Percentiles rank a stretch among this genome's conserved stretches.
phyloP scores from a whole-genome alignment of 768 basidiomycete species.

The Boletus huronensis region DNA sequence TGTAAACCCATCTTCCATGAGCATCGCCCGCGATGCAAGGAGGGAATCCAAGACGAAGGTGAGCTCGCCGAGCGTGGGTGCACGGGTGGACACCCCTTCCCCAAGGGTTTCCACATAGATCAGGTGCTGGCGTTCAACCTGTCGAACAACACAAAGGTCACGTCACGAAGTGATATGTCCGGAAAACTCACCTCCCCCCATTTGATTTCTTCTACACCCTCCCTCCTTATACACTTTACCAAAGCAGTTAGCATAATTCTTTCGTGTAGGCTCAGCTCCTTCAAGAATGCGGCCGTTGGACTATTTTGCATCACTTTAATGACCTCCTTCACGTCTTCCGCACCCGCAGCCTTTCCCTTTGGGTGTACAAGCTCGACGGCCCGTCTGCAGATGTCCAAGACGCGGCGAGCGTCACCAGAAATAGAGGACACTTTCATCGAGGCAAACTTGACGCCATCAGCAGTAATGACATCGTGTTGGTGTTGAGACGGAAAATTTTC shows the following conservation, averaged over 20 bases:
- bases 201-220: constrained; percentile 84
- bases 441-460: constrained; percentile 80
- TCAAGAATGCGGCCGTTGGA: constrained; percentile 80
- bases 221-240: constrained; percentile 74
- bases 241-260: constrained; percentile 83
- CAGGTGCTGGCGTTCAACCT: constrained; percentile 77
- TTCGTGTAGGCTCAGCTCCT: constrained; percentile 83
- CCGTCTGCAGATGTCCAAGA: constrained; percentile 91
- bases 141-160: constrained; percentile 2
- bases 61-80: constrained; percentile 63
- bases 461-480: constrained; percentile 50
- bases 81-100: constrained; percentile 52
- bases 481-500: constrained; percentile 44
- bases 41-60: constrained; percentile 69
- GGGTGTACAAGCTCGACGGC: constrained; percentile 76
- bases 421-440: constrained; percentile 76
- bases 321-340: constrained; percentile 73
- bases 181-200: constrained; percentile 66
- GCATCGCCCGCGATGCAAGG: constrained; percentile 70
- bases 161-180: not conserved
- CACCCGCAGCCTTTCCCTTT: constrained; percentile 50
- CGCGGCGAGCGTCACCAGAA: constrained; percentile 91
- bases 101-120: constrained; percentile 65
- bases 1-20: constrained; percentile 62
- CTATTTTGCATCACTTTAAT: constrained; percentile 87